Evolutionary conservation across 2,329 filamentous ascomycete genomes (phyloP).

Genomic region (Emericellopsis atlantica): DNA sequence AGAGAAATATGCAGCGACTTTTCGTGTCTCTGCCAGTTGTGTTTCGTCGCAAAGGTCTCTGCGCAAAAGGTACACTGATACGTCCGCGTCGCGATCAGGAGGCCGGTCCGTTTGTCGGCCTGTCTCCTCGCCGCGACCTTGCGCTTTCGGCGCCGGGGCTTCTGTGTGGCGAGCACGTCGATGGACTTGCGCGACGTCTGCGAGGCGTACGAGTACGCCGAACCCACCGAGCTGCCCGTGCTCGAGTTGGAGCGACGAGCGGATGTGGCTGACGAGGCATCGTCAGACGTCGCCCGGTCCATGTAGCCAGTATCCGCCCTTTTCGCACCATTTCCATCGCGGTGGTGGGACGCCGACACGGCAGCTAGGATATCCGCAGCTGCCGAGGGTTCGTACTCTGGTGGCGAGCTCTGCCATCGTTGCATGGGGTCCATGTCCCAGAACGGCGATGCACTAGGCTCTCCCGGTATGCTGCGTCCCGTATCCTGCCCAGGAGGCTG

Average conservation of each 20-base stretch:
- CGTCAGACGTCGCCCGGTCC: background rate
- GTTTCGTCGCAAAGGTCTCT: conserved; percentile 26
- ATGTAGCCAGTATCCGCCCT: too few relatives aligned
- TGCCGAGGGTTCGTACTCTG: conserved; percentile 12
- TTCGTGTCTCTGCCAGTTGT: conserved; percentile 35
- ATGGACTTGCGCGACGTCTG: background rate
- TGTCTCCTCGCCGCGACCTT: too few relatives aligned
- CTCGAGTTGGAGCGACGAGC: conserved; percentile 7
- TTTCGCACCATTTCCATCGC: too few relatives aligned
- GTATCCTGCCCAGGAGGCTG: background rate
- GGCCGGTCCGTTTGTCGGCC: too few relatives aligned
- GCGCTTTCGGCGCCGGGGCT: too few relatives aligned
- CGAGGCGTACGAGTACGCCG: background rate
- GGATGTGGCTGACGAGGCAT: conserved; percentile 9
- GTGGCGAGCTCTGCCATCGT: conserved; percentile 12
- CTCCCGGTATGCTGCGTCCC: conserved; percentile 30
- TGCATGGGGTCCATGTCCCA: conserved; percentile 9
- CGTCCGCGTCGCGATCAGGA: background rate
- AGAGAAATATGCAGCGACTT: conserved; percentile 28
- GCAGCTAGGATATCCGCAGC: conserved; percentile 13
- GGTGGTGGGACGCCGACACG: conserved; percentile 3
- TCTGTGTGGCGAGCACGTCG: background rate
- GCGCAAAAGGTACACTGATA: conserved; percentile 30
- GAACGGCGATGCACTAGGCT: conserved; percentile 15
- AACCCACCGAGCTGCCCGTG: conserved; percentile 5